Conservation (phyloP, 139 green algal species). For the Penium margaritaceum region DNA sequence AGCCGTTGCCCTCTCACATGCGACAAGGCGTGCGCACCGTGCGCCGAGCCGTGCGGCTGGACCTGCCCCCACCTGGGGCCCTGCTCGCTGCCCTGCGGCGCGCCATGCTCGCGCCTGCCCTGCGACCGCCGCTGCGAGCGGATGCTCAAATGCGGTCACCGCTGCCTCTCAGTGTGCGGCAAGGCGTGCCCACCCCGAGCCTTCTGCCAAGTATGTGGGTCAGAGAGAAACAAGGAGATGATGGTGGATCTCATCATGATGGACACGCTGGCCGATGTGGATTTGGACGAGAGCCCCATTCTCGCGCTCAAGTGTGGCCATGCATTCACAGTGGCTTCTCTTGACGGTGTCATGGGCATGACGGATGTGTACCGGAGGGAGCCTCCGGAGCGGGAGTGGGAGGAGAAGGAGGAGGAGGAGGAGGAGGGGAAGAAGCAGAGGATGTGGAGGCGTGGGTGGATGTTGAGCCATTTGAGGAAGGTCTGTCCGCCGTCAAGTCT, state of each 20-base stretch:
- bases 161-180: conserved; percentile 55
- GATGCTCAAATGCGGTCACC: conserved; percentile 52
- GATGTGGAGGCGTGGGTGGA: conserved; percentile 7
- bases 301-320: conserved; percentile 59
- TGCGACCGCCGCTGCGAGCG: conserved; percentile 59
- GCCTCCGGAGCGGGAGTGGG: neutral
- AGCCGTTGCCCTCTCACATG: conserved; percentile 36
- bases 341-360: conserved; percentile 26
- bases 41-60: conserved; percentile 58
- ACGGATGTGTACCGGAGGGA: neutral
- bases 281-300: conserved; percentile 53
- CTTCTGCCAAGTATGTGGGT: conserved; percentile 44
- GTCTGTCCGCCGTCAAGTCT: conserved; percentile 14
- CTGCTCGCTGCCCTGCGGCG: conserved; percentile 60
- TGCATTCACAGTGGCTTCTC: conserved; percentile 31
- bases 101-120: conserved; percentile 60
- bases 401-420: neutral
- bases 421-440: conserved; percentile 14
- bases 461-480: conserved; percentile 8
- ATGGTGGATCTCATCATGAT: conserved; percentile 54
- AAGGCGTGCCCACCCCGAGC: conserved; percentile 44
- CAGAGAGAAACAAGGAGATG: conserved; percentile 13
- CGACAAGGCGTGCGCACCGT: conserved; percentile 51
- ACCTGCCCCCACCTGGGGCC: conserved; percentile 52
- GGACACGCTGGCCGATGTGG: conserved; percentile 42